A percentile compares a stretch with the other conserved stretches of the same genome.
Evolutionary conservation across 257 asterid species (phyloP).

Genomic region (Solanum commersonii): DNA sequence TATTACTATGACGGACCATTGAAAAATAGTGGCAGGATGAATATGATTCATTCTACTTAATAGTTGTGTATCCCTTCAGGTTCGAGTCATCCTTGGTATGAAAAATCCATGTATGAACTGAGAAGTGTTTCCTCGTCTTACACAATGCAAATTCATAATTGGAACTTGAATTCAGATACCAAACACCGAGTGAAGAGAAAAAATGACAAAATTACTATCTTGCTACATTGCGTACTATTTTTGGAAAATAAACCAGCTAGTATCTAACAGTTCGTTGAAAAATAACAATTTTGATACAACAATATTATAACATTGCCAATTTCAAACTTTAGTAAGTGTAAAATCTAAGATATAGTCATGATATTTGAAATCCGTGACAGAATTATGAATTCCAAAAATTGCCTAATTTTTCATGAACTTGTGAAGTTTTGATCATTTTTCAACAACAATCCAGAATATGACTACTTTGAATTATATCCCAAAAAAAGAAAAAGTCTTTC

Average conservation of each 20-base stretch:
- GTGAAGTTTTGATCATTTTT: background rate
- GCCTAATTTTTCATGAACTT: background rate
- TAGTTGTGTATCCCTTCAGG: background rate
- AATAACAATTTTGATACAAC: background rate
- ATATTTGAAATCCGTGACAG: too few relatives aligned
- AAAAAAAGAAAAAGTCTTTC: background rate
- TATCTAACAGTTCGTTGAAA: background rate
- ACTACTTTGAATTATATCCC: background rate
- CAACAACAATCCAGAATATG: background rate
- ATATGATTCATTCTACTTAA: background rate
- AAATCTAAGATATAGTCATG: background rate
- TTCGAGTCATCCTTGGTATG: background rate
- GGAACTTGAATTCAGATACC: background rate
- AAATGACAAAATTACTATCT: background rate
- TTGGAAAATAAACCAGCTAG: background rate
- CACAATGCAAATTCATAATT: background rate
- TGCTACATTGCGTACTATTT: background rate
- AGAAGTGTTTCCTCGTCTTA: background rate
- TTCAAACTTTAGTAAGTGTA: background rate
- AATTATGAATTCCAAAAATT: too few relatives aligned
- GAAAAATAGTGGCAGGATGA: background rate
- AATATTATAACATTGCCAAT: background rate
- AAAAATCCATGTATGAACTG: background rate
- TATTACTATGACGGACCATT: background rate
- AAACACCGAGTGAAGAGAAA: background rate